Conservation (phyloP, 2,329 filamentous ascomycete genomes). For the Epicoccum sorghinum region DNA sequence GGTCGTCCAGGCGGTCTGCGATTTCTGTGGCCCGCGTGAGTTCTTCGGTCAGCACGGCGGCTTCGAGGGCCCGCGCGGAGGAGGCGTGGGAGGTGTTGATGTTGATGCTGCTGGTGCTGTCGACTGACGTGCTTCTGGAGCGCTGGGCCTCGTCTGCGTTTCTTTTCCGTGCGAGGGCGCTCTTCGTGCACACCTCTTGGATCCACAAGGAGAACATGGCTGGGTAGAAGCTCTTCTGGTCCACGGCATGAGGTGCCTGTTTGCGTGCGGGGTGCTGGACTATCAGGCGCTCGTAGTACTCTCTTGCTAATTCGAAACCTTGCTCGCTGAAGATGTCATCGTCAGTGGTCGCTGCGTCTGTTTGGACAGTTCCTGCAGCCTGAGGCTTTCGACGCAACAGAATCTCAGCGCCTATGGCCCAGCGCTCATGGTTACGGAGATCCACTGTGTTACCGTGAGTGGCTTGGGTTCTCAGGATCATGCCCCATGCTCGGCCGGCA, state of each 20-base stretch:
- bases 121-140: constrained; percentile 22
- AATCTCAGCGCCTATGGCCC: constrained; percentile 86
- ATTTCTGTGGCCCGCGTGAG: constrained; percentile 67
- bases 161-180: constrained; percentile 54
- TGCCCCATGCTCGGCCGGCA: constrained; percentile 75
- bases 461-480: constrained; percentile 70
- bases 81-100: constrained; percentile 1
- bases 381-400: constrained; percentile 63
- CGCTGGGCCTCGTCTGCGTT: constrained; percentile 9
- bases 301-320: constrained; percentile 63
- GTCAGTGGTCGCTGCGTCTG: constrained; percentile 2
- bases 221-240: constrained; percentile 78
- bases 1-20: constrained; percentile 70
- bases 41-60: constrained; percentile 57
- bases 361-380: not conserved
- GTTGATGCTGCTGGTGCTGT: constrained; percentile 14
- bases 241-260: constrained; percentile 65
- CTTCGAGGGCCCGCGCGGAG: constrained; percentile 20
- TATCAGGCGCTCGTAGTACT: constrained; percentile 80
- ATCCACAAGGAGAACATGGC: constrained; percentile 83
- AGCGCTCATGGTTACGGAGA: constrained; percentile 71
- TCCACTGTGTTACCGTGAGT: constrained; percentile 65
- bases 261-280: constrained; percentile 71
- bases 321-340: constrained; percentile 37
- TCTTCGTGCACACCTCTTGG: constrained; percentile 68